A percentile compares a stretch with the other conserved stretches of the same genome.
These are phyloP conservation scores for Paraphaeosphaeria minitans DNA, from an alignment of 2,329 filamentous ascomycete genomes.

Conservation along the genomic window DNA sequence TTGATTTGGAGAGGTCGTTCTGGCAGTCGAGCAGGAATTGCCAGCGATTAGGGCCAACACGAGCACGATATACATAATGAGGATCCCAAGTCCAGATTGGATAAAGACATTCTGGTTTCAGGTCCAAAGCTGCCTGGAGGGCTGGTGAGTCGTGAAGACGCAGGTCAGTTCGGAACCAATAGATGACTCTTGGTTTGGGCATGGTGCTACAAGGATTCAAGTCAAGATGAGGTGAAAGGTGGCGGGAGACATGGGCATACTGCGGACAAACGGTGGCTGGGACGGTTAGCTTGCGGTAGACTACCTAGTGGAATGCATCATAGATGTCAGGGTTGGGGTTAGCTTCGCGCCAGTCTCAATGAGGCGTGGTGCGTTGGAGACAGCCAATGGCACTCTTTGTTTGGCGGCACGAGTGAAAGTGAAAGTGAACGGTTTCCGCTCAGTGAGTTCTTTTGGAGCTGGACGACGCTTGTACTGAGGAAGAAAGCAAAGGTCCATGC, in stretches of 20 bases:
- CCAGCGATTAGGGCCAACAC: constrained; percentile 75
- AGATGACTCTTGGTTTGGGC: constrained; percentile 64
- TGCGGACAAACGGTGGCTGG: constrained; percentile 13
- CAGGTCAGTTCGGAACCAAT: constrained; percentile 80
- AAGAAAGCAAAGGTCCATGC: too few relatives aligned
- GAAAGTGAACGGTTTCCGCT: background rate
- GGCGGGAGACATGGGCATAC: background rate
- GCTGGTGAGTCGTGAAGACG: constrained; percentile 79
- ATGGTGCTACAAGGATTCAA: constrained; percentile 15
- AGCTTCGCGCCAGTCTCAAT: constrained; percentile 29
- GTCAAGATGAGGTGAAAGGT: background rate
- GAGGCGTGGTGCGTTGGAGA: background rate
- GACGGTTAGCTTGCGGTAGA: constrained; percentile 8
- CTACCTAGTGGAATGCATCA: constrained; percentile 34
- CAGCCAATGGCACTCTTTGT: constrained; percentile 7
- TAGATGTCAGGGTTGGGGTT: constrained; percentile 27
- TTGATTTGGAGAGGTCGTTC: constrained; percentile 68
- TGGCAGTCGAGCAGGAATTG: constrained; percentile 76
- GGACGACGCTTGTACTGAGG: too few relatives aligned
- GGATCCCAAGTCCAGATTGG: constrained; percentile 83
- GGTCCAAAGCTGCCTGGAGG: constrained; percentile 71
- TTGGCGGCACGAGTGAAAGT: constrained; percentile 1
- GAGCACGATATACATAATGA: constrained; percentile 75
- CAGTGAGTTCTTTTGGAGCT: too few relatives aligned
- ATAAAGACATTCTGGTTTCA: constrained; percentile 71